Evolutionary conservation across 2,329 filamentous ascomycete species (phyloP).

Genomic region (Colletotrichum sp.): DNA sequence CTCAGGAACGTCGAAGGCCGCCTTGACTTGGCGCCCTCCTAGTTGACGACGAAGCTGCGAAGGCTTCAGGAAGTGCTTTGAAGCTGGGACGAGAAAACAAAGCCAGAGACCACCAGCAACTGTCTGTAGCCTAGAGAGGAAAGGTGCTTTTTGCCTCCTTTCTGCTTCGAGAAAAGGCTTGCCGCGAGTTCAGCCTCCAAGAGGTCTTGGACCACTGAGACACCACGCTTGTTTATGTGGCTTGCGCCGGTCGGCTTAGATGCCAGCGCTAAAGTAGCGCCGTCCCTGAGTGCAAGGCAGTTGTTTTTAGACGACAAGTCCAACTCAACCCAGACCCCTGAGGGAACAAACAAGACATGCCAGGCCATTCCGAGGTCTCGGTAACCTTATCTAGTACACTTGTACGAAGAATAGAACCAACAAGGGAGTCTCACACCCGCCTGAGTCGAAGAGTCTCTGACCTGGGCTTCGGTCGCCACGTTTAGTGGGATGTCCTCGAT

Average conservation of each 20-base stretch:
- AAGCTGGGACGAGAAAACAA: neutral
- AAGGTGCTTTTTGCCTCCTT: neutral
- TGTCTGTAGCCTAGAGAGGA: neutral
- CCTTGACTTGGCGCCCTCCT: constrained; percentile 2
- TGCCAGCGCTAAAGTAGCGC: neutral
- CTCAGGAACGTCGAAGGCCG: constrained; percentile 3
- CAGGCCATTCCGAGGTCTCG: neutral
- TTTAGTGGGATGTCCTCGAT: neutral
- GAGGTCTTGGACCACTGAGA: constrained; percentile 8
- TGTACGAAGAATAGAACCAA: neutral
- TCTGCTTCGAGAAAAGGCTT: neutral
- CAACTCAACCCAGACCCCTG: neutral
- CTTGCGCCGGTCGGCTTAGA: neutral
- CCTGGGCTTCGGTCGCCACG: neutral
- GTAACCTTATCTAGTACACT: neutral
- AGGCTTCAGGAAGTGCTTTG: neutral
- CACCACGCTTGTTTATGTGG: neutral
- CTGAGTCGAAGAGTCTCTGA: neutral
- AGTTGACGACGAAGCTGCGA: neutral
- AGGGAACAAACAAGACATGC: neutral
- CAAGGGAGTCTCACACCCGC: neutral
- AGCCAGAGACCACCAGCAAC: neutral
- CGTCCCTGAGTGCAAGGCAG: neutral
- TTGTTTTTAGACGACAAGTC: neutral
- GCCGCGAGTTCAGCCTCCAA: constrained; percentile 3